Conservation (phyloP, 2,329 filamentous ascomycete species). For the Pseudogymnoascus pannorum region DNA sequence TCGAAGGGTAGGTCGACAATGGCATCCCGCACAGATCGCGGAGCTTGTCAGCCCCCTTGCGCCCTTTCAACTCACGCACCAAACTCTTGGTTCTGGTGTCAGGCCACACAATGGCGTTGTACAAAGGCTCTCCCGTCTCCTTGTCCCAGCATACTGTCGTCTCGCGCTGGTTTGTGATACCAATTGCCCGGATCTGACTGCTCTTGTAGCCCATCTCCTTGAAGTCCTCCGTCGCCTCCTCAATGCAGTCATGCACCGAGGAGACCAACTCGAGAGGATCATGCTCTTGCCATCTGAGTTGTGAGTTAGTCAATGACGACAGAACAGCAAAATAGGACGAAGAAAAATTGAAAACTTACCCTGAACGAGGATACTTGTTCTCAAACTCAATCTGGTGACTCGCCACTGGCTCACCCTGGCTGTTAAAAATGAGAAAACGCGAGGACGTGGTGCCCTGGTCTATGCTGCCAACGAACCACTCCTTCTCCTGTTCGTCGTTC, state of each 20-base stretch:
- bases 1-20: slow-evolving; percentile 75
- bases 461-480: slow-evolving; percentile 76
- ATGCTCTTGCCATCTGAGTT: slow-evolving; percentile 72
- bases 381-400: slow-evolving; percentile 82
- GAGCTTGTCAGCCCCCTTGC: slow-evolving; percentile 59
- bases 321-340: background rate
- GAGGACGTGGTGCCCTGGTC: slow-evolving; percentile 89
- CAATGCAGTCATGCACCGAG: slow-evolving; percentile 69
- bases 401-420: slow-evolving; percentile 66
- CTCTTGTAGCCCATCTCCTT: slow-evolving; percentile 58
- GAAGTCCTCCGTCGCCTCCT: slow-evolving; percentile 63
- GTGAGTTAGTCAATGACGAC: background rate
- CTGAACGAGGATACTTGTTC: slow-evolving; percentile 76
- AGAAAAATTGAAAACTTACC: slow-evolving; percentile 55
- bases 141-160: slow-evolving; percentile 75
- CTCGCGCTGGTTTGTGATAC: slow-evolving; percentile 79
- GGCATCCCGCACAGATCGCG: slow-evolving; percentile 65
- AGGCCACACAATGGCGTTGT: slow-evolving; percentile 81
- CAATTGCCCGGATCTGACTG: slow-evolving; percentile 64
- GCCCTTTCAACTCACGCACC: slow-evolving; percentile 63
- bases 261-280: slow-evolving; percentile 67
- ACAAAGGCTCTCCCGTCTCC: slow-evolving; percentile 65
- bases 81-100: slow-evolving; percentile 69
- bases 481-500: slow-evolving; percentile 24
- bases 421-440: slow-evolving; percentile 85